Evolutionary conservation across 2,329 filamentous ascomycete genomes (phyloP).

Genomic region (Sporothrix pallida): DNA sequence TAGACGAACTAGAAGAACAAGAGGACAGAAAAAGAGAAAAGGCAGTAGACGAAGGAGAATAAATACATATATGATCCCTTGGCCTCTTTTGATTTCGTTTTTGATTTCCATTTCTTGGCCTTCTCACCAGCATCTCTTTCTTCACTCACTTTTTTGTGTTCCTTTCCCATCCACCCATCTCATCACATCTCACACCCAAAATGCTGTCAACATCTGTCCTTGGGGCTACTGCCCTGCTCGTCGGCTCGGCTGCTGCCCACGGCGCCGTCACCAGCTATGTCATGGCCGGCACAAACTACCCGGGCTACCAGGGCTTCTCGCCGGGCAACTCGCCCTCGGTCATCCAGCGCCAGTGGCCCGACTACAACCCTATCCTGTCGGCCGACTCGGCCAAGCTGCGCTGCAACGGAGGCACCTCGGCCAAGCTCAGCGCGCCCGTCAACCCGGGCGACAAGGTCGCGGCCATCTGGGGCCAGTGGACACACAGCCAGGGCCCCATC

Average conservation of each 20-base stretch:
- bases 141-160: not conserved
- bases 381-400: slow-evolving; percentile 57
- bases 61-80: not conserved
- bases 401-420: slow-evolving; percentile 61
- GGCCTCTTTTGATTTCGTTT: not conserved
- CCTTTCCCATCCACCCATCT: not conserved
- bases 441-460: slow-evolving; percentile 56
- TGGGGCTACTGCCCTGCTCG: slow-evolving; percentile 43
- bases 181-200: not conserved
- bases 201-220: slow-evolving; percentile 35
- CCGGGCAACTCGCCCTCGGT: slow-evolving; percentile 52
- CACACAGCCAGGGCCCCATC: slow-evolving; percentile 62
- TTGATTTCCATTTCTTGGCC: not conserved
- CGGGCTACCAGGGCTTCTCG: slow-evolving; percentile 55
- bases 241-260: slow-evolving; percentile 43
- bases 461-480: slow-evolving; percentile 63
- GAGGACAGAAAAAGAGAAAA: not conserved
- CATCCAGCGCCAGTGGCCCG: slow-evolving; percentile 64
- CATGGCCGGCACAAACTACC: slow-evolving; percentile 41
- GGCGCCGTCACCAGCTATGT: slow-evolving; percentile 45
- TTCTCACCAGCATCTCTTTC: not conserved
- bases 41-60: not conserved
- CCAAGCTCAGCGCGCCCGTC: slow-evolving; percentile 52
- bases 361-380: slow-evolving; percentile 61
- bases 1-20: too few species aligned